Base-by-base conservation (phyloP, 192 early-diverging fungal species). In the Dimargaris cristalligena region DNA sequence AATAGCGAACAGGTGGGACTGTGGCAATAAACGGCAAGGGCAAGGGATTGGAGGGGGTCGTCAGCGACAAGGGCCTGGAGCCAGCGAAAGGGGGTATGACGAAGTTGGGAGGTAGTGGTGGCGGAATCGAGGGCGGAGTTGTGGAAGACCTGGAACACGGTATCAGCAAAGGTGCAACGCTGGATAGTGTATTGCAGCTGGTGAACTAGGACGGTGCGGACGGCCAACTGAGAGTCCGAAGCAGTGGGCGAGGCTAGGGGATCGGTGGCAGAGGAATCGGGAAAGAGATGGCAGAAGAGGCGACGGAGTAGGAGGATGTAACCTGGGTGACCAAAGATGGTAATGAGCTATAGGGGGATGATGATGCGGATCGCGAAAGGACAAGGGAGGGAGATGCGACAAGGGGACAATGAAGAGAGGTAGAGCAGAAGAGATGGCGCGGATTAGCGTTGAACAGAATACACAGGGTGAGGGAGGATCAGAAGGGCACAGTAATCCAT, bases 1-100 rank as follows among this genome's bases (percentile, higher is more conserved):
- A 57, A 35, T 32, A 16, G 55, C 18, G 33, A 35, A n/a, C 16
- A 10, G 32, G 35, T 4, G 13, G 28, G 55, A 18, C n/a, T 3
- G 2, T 57, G 55, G n/a, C 30, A 57, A 34, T 57, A 35, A 9
- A 57, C n/a, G n/a, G 28, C 35, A 0, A 57, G 33, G n/a, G 55
- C 55, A 16, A 57, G 55, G 16, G 55, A 20, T 34, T 57, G 55
- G n/a, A 57, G 33, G 11, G 55, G 33, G n/a, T 57, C 55, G 55
- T 57, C 34, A n/a, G 55, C 33, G 10, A 57, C 34, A n/a, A 57
- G 38, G 32, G 26, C 3, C 1, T 9, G 20, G 32, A 57, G 55
- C 32, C 33, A 57, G 55, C 14, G 34, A 34, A 57, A 35, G 13
- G 55, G 34, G 22, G 38, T 34, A 16, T 34, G 33, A 10, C 18